Evolutionary conservation across 2,329 filamentous ascomycete species (phyloP), one percentile per base, ranked within the genome.

Genomic region (Chrysosporium keratinophilum): DNA sequence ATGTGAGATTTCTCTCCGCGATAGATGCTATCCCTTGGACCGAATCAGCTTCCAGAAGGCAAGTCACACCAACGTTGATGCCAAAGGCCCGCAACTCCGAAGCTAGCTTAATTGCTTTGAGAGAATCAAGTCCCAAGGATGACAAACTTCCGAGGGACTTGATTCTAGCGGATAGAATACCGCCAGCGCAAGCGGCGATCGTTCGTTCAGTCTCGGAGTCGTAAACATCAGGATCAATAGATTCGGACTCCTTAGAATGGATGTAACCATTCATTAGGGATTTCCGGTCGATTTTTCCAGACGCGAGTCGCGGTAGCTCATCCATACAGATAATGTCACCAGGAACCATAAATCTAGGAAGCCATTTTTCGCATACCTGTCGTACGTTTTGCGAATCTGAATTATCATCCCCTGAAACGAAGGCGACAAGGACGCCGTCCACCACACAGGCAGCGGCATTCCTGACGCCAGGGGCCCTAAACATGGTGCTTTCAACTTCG

Each of bases 321-420:
- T 75, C 60, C 57, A 85, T 70, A 1, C 85, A 63, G 0, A 88
- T 67, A 20, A 94, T 71, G 57, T 94, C 85, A 3, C 79, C 78
- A 0, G 90, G 90, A 1, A 94, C 71, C 90, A 95, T 95, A 64
- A 84, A 93, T 3, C 76, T 74, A 0, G 89, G 88, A 1, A 96
- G 75, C 87, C 88, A 95, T 49, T 76, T 75, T 49, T 75, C 76
- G 67, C 88, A 95, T 3, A 74, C 78, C 14, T 74, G 64, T 33
- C 79, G 63, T 10, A 95, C 71, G 11, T 67, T 58, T 28, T 67
- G 65, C 34, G 65, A 67, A 15, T 69, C 71, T 55, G 73, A 61
- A 5, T 62, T 58, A 2, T 67, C 61, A 35, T 80, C 77, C 1
- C 78, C 71, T 4, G 83, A 78, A 58, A 84, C 87, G 64, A 91